Evolutionary conservation across 331 rosid species (phyloP).

Genomic region (Cydonia oblonga): DNA sequence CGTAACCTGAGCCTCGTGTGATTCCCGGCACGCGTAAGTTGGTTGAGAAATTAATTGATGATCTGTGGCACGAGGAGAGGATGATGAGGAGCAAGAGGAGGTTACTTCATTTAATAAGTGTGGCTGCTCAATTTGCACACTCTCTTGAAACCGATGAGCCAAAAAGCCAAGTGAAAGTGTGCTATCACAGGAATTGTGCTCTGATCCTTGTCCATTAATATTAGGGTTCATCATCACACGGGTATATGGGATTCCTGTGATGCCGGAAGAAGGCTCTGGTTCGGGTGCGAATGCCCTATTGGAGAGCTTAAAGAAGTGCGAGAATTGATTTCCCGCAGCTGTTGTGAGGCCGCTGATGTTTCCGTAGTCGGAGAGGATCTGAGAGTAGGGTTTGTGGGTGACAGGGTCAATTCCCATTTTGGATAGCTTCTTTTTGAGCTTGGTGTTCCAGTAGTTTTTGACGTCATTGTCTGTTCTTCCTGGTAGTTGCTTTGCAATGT

Average conservation of each 20-base stretch:
- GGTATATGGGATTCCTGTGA: slow-evolving; percentile 8
- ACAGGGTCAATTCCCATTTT: slow-evolving; percentile 87
- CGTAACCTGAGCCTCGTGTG: slow-evolving; percentile 19
- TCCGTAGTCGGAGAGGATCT: slow-evolving; percentile 68
- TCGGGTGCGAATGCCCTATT: slow-evolving; percentile 8
- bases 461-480: slow-evolving; percentile 98
- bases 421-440: slow-evolving; percentile 73
- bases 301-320: slow-evolving; percentile 17
- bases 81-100: slow-evolving; percentile 64
- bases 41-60: slow-evolving; percentile 23
- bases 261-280: slow-evolving; percentile 16
- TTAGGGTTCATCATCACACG: slow-evolving; percentile 13
- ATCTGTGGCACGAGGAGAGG: slow-evolving; percentile 38
- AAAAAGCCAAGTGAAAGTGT: slow-evolving; percentile 23
- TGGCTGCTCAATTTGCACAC: slow-evolving; percentile 12
- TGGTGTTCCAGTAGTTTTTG: slow-evolving; percentile 93
- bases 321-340: slow-evolving; percentile 7
- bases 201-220: background rate
- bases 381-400: slow-evolving; percentile 79
- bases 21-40: slow-evolving; percentile 22
- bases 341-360: slow-evolving; percentile 41
- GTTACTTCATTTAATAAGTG: slow-evolving; percentile 45
- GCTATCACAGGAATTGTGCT: background rate
- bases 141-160: slow-evolving; percentile 30
- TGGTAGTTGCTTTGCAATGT: slow-evolving; percentile 60